Evolutionary conservation across 306 rosid genomes (phyloP).

Genomic region (Cucumis sativus): DNA sequence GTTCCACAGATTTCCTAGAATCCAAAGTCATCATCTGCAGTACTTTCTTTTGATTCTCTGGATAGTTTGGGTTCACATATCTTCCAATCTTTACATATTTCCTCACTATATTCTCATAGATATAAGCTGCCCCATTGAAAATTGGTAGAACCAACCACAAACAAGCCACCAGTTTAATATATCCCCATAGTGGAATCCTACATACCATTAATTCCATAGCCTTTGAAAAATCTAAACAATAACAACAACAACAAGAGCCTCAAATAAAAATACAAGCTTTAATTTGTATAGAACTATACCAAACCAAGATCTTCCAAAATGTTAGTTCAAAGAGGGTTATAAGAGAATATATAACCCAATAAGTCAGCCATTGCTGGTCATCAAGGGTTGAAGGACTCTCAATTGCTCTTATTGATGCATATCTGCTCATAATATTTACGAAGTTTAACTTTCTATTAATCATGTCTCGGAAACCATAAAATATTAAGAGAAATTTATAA

Average conservation of each 20-base stretch:
- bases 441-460: neutral
- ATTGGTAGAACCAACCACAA: slow-evolving; percentile 74
- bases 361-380: slow-evolving; percentile 92
- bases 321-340: slow-evolving; percentile 71
- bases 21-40: slow-evolving; percentile 77
- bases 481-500: neutral
- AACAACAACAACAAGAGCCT: neutral
- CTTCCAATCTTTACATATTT: slow-evolving; percentile 44
- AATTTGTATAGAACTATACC: slow-evolving; percentile 24
- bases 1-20: slow-evolving; percentile 68
- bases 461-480: neutral
- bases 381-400: slow-evolving; percentile 84
- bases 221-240: neutral
- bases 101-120: slow-evolving; percentile 62
- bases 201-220: neutral
- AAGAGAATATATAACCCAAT: slow-evolving; percentile 81
- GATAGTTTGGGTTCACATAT: slow-evolving; percentile 22
- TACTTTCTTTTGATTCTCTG: slow-evolving; percentile 46
- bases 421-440: slow-evolving; percentile 26
- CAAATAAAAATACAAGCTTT: neutral
- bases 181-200: slow-evolving; percentile 84
- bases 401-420: slow-evolving; percentile 77
- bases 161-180: slow-evolving; percentile 63
- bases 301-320: slow-evolving; percentile 42
- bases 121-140: slow-evolving; percentile 87